Conservation (phyloP, 352 stramenopile species). For the Saprolegnia diclina region DNA sequence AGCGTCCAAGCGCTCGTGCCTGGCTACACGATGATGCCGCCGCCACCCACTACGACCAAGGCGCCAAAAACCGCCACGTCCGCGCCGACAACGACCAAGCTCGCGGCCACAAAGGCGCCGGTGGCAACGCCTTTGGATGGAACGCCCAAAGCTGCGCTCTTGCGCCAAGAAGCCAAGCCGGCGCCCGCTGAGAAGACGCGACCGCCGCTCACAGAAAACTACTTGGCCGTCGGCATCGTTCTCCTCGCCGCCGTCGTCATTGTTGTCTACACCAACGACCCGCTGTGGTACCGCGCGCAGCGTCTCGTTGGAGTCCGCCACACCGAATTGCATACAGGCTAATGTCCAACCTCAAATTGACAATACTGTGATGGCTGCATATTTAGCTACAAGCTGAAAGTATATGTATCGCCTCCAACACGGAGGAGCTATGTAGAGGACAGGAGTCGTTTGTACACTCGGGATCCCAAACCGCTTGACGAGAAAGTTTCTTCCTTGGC, state of each 20-base stretch:
- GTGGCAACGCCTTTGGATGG: neutral
- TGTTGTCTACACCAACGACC: conserved; percentile 25
- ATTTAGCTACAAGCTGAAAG: no score
- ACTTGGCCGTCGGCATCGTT: conserved; percentile 3
- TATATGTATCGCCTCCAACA: no score
- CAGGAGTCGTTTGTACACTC: no score
- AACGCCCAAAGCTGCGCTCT: neutral
- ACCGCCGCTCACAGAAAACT: conserved; percentile 7
- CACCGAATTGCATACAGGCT: neutral
- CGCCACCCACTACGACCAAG: neutral
- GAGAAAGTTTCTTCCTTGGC: no score
- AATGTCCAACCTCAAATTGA: no score
- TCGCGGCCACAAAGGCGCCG: neutral
- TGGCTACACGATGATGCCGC: conserved; percentile 16
- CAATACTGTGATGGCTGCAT: no score
- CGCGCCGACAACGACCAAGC: conserved; percentile 1
- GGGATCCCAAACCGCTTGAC: no score
- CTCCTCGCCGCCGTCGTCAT: conserved; percentile 6
- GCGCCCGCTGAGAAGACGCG: neutral
- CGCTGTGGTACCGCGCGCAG: conserved; percentile 14
- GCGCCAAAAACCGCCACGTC: neutral
- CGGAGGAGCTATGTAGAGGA: no score
- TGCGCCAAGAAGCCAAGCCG: neutral
- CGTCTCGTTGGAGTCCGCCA: neutral
- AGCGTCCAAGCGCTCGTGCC: conserved; percentile 14